phyloP scores from a whole-genome alignment of 345 rosid genomes.

The Clausena lansium region DNA sequence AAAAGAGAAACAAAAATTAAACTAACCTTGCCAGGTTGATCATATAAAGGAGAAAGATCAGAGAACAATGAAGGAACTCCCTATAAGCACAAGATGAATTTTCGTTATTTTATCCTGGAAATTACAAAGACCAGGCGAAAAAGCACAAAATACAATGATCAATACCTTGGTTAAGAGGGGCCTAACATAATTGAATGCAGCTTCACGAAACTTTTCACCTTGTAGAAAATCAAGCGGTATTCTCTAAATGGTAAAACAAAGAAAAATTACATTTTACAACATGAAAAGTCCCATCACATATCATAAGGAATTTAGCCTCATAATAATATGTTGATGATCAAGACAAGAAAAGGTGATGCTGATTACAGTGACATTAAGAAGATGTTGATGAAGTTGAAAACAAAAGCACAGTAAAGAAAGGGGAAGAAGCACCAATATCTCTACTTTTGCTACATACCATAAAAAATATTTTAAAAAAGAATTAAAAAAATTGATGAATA shows the following conservation, averaged over 20 bases:
- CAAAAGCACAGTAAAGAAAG: neutral
- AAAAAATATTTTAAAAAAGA: too few species aligned
- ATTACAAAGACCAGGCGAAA: slow-evolving; percentile 4
- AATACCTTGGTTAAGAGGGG: slow-evolving; percentile 87
- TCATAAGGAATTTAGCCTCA: slow-evolving; percentile 7
- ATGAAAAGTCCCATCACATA: neutral
- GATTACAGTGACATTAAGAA: neutral
- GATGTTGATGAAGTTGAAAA: neutral
- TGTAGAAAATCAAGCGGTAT: slow-evolving; percentile 95
- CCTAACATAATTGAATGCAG: slow-evolving; percentile 70
- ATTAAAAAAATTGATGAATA: neutral
- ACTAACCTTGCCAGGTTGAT: slow-evolving; percentile 80
- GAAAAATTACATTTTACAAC: slow-evolving; percentile 9
- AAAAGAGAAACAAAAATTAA: slow-evolving; percentile 15
- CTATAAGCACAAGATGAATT: slow-evolving; percentile 34
- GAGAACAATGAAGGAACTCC: slow-evolving; percentile 99
- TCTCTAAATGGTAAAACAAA: slow-evolving; percentile 48
- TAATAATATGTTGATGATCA: neutral
- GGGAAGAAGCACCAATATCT: neutral
- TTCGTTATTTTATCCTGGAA: slow-evolving; percentile 13
- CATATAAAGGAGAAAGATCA: slow-evolving; percentile 89
- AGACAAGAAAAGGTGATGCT: neutral
- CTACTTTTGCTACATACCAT: neutral
- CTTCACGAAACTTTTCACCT: slow-evolving; percentile 77
- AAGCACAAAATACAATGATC: slow-evolving; percentile 4